Evolutionary conservation across 2,329 filamentous ascomycete genomes (phyloP).

Genomic region (Fulvia fulva): DNA sequence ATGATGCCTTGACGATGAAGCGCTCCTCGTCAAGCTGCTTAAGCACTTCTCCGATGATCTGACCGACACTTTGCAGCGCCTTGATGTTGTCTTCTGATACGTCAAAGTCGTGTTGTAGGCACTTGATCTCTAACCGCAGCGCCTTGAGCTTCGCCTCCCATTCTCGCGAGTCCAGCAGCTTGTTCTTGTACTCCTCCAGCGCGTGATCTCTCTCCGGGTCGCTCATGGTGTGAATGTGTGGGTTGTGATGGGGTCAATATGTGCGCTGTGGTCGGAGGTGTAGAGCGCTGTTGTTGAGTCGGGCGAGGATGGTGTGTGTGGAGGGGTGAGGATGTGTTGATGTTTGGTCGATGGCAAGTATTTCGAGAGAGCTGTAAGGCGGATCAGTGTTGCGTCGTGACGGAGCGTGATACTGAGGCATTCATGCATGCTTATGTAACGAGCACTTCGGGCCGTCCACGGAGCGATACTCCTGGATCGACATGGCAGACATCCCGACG

Average conservation of each 20-base stretch:
- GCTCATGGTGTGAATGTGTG: conserved; percentile 20
- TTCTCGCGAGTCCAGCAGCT: conserved; percentile 83
- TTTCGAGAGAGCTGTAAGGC: neutral
- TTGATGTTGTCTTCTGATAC: conserved; percentile 99
- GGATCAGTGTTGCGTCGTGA: neutral
- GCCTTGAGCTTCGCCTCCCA: conserved; percentile 98
- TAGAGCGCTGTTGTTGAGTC: neutral
- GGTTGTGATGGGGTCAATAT: neutral
- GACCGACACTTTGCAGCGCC: conserved; percentile 94
- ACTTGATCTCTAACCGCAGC: conserved; percentile 92
- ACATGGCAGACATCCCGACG: too few species aligned
- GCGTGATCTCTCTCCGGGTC: conserved; percentile 51
- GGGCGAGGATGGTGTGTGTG: neutral
- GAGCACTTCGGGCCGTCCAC: too few species aligned
- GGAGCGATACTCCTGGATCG: too few species aligned
- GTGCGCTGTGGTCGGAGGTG: neutral
- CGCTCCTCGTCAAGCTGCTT: conserved; percentile 98
- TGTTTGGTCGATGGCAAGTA: neutral
- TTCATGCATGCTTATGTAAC: too few species aligned
- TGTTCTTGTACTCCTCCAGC: conserved; percentile 51
- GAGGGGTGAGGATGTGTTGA: neutral
- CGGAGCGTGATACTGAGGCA: neutral
- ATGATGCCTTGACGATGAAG: conserved; percentile 99
- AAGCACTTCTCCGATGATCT: conserved; percentile 98
- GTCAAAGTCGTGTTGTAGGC: conserved; percentile 89